Conservation (phyloP, 352 stramenopile species). For the Pythium graminicola region DNA sequence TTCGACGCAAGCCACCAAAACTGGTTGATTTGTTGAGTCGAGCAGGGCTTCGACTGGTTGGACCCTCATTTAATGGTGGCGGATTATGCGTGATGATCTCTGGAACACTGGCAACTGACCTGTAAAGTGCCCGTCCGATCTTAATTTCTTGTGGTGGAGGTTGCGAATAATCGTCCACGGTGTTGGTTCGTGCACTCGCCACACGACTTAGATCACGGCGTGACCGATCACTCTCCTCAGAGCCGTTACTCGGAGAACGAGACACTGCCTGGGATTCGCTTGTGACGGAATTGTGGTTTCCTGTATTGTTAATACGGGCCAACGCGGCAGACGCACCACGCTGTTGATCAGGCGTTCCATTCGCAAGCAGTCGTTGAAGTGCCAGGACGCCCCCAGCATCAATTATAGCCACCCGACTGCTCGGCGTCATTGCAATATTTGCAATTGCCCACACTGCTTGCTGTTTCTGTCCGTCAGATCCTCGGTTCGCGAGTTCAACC, state of each 20-base stretch:
- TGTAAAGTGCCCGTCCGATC: constrained; percentile 12
- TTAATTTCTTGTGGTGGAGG: constrained; percentile 10
- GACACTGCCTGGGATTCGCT: constrained; percentile 15
- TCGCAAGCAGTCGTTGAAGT: constrained; percentile 4
- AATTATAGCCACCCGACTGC: constrained; percentile 7
- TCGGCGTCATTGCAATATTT: constrained; percentile 10
- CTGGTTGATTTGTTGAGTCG: neutral
- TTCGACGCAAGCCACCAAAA: constrained; percentile 3
- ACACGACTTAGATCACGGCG: neutral
- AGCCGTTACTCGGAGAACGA: constrained; percentile 9
- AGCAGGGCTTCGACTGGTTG: constrained; percentile 5
- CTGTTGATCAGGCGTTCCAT: constrained; percentile 9
- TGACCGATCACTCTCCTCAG: constrained; percentile 13
- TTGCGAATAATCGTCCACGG: neutral
- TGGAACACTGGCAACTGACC: constrained; percentile 13
- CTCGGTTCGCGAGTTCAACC: constrained; percentile 6
- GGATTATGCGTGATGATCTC: constrained; percentile 12
- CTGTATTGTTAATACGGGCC: constrained; percentile 10
- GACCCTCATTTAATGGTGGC: neutral
- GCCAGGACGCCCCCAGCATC: constrained; percentile 9
- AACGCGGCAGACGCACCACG: constrained; percentile 7
- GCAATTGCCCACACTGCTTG: constrained; percentile 21
- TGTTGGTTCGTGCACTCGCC: constrained; percentile 1
- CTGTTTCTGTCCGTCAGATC: constrained; percentile 15
- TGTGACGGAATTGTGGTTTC: neutral